phyloP scores from a whole-genome alignment of 495 filamentous ascomycete genomes.

The Parachaetomium inaequale region DNA sequence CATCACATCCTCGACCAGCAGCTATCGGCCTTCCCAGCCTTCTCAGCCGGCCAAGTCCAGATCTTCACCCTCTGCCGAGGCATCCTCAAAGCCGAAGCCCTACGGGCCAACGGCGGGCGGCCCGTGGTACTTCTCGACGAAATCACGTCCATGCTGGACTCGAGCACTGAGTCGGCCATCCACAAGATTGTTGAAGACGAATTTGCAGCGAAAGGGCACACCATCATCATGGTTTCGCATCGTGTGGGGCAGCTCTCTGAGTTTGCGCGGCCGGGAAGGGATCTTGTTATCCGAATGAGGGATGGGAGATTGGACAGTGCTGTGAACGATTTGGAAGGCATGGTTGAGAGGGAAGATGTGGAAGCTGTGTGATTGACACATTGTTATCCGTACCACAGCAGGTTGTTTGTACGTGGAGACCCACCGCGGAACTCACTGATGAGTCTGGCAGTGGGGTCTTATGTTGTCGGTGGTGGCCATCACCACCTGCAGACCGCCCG shows the following conservation, averaged over 20 bases:
- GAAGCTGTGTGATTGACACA: too few relatives aligned
- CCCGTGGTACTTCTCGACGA: slow-evolving; percentile 77
- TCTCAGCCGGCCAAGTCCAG: slow-evolving; percentile 35
- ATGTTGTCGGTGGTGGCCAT: too few relatives aligned
- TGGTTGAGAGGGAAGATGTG: too few relatives aligned
- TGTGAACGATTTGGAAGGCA: too few relatives aligned
- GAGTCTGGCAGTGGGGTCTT: too few relatives aligned
- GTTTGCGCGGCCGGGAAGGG: slow-evolving; percentile 26
- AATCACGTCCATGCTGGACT: slow-evolving; percentile 77
- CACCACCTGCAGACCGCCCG: too few relatives aligned
- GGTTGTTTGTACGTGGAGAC: too few relatives aligned
- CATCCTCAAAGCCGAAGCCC: slow-evolving; percentile 17
- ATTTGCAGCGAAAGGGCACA: slow-evolving; percentile 47
- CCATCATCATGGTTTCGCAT: slow-evolving; percentile 61
- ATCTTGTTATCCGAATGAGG: slow-evolving; percentile 33
- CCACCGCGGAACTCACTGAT: too few relatives aligned
- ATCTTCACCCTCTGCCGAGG: slow-evolving; percentile 28
- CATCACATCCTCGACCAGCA: slow-evolving; percentile 19
- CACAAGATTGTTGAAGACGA: slow-evolving; percentile 61
- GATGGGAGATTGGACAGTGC: slow-evolving; percentile 32
- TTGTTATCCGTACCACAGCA: too few relatives aligned
- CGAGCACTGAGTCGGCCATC: slow-evolving; percentile 71
- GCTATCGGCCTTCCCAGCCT: slow-evolving; percentile 21
- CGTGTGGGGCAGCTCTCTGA: slow-evolving; percentile 37
- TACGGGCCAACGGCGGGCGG: slow-evolving; percentile 14